Base-by-base conservation (phyloP, 2,329 filamentous ascomycete genomes). In the Amphichorda felina region DNA sequence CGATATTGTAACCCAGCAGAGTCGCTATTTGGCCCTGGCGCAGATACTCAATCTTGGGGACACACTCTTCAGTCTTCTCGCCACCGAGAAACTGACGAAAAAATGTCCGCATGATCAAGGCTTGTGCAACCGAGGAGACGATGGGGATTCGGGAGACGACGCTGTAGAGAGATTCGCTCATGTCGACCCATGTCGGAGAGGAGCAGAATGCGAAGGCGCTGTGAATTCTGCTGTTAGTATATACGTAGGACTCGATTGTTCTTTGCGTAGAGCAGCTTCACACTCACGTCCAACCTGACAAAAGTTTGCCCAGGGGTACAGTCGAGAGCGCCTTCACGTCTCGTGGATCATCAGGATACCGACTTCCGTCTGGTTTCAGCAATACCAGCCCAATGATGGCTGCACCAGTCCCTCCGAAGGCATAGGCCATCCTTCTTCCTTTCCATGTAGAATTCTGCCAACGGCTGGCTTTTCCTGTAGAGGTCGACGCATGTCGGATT, bases 1-100 rank as follows among this genome's bases (percentile, higher is more conserved):
- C 44, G 14, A 46, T 46, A 22, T 45, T 45, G 21, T 45, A 46
- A 4, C 45, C 43, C 2, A 47, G 40, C 17, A 47, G 34, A 7
- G 41, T 43, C 16, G 41, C 43, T n/a, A 41, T 35, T 2, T 41
- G 30, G 6, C 33, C 25, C 13, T 40, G 18, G 4, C 44, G 43
- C 19, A 33, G 22, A 5, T 21, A 21, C 7, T 43, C 34, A 5
- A 45, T 45, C n/a, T 45, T 45, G 8, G 45, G 43, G 7, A 44
- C 38, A 17, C 40, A 42, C 3, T 46, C 43, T 16, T 33, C 16
- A 17, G 31, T 33, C 15, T 14, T 33, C 16, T 33, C 10, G 9
- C 31, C 31, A 24, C 43, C 44, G 1, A 45, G 39, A 11, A 47
- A 46, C 22, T 47, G 44, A 5, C 40, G 40, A 29, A 46, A 46